These are phyloP conservation scores for Clavispora asparagi DNA, from an alignment of 805 yeast species.

Conservation along the genomic window DNA sequence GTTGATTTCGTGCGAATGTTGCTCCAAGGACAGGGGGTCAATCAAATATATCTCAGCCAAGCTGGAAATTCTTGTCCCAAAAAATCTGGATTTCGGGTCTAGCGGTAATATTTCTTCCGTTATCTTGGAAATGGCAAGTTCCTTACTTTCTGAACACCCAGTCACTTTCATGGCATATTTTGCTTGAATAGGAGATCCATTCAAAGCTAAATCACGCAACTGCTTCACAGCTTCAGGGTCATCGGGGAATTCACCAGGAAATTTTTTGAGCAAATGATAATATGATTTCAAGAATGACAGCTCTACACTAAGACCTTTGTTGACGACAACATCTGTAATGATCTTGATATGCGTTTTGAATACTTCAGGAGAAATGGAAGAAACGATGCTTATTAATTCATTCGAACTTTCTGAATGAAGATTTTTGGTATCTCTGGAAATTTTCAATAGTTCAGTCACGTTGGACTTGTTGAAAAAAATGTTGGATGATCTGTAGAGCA, in stretches of 20 bases:
- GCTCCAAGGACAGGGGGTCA: slow-evolving; percentile 46
- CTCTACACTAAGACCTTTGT: slow-evolving; percentile 12
- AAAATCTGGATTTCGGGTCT: slow-evolving; percentile 26
- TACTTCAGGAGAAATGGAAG: slow-evolving; percentile 56
- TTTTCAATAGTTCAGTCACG: slow-evolving; percentile 47
- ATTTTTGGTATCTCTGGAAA: slow-evolving; percentile 32
- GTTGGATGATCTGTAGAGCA: slow-evolving; percentile 58
- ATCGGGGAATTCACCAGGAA: slow-evolving; percentile 44
- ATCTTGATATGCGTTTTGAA: slow-evolving; percentile 55
- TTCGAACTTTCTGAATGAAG: slow-evolving; percentile 37
- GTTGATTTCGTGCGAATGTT: slow-evolving; percentile 54
- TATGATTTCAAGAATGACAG: slow-evolving; percentile 44
- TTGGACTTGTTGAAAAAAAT: slow-evolving; percentile 63
- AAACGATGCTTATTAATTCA: slow-evolving; percentile 53
- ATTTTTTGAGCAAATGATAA: slow-evolving; percentile 50
- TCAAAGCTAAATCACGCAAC: slow-evolving; percentile 41
- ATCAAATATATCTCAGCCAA: slow-evolving; percentile 54
- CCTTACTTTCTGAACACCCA: slow-evolving; percentile 41
- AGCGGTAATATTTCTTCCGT: slow-evolving; percentile 48
- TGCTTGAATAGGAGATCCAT: slow-evolving; percentile 58
- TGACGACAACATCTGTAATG: slow-evolving; percentile 36
- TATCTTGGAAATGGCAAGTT: slow-evolving; percentile 34
- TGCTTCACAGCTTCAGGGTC: slow-evolving; percentile 39
- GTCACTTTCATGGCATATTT: slow-evolving; percentile 59
- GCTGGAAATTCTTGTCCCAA: slow-evolving; percentile 55